Percentiles rank a stretch among this genome's conserved stretches.
Conservation (phyloP, 805 yeast species). For the Clavispora santaluciae region DNA sequence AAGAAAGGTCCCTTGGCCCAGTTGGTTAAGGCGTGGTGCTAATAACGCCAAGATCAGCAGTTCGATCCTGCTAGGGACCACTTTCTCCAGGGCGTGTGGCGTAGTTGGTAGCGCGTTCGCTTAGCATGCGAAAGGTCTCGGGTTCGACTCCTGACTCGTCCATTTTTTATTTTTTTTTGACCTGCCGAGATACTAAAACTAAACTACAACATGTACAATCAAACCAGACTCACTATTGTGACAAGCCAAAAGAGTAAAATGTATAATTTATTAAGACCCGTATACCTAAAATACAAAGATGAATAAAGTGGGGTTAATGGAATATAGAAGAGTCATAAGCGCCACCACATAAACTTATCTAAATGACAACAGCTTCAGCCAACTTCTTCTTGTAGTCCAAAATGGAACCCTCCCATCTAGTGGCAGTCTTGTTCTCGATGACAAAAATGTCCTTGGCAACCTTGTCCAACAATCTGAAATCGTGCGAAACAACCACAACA, state of each 20-base stretch:
- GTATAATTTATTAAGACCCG: constrained; percentile 7
- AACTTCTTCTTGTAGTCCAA: constrained; percentile 89
- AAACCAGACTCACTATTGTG: too few relatives aligned
- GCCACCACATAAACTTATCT: constrained; percentile 7
- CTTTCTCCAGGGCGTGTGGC: constrained; percentile 62
- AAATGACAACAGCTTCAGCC: constrained; percentile 82
- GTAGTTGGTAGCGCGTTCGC: constrained; percentile 83
- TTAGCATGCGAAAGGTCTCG: constrained; percentile 28
- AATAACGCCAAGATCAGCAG: constrained; percentile 69
- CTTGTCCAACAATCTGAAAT: constrained; percentile 94
- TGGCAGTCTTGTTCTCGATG: constrained; percentile 91
- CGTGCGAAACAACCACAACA: constrained; percentile 97
- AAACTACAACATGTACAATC: too few relatives aligned
- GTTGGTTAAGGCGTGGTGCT: constrained; percentile 53
- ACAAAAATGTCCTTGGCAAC: constrained; percentile 97
- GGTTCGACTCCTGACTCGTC: constrained; percentile 29
- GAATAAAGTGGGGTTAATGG: not conserved
- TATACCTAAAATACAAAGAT: constrained; percentile 2
- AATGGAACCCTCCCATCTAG: constrained; percentile 93
- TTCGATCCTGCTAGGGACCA: constrained; percentile 88
- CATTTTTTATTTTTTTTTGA: constrained; percentile 11
- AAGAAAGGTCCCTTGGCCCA: constrained; percentile 46
- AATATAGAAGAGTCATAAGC: not conserved
- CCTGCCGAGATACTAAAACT: too few relatives aligned
- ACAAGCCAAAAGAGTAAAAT: too few relatives aligned